Evolutionary conservation across 495 filamentous ascomycete genomes (phyloP).

Genomic region (Articulospora tetracladia): DNA sequence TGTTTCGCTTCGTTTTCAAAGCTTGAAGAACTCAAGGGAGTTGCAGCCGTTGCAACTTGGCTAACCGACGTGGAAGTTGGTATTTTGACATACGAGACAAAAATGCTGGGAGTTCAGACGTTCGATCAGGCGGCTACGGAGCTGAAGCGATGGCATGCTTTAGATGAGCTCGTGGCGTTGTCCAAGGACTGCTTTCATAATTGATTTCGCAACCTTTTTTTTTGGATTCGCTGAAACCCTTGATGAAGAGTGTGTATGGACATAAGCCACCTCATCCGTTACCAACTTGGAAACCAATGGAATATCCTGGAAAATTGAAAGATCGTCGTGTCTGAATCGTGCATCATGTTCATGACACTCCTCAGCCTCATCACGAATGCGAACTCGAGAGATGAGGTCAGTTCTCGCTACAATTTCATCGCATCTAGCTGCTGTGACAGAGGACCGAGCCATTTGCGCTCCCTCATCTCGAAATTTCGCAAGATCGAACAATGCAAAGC

Average conservation of each 20-base stretch:
- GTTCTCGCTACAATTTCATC: not conserved
- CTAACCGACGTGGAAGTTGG: too few species aligned
- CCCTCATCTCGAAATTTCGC: not conserved
- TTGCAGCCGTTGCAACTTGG: too few species aligned
- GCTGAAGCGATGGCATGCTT: too few species aligned
- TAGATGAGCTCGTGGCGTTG: not conserved
- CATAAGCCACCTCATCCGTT: not conserved
- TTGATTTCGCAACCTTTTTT: not conserved
- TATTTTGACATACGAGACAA: too few species aligned
- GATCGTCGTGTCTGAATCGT: not conserved
- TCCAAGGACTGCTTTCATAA: not conserved
- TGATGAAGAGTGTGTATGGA: not conserved
- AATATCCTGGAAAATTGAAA: not conserved
- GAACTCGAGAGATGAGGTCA: not conserved
- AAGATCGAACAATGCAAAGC: not conserved
- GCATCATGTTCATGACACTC: not conserved
- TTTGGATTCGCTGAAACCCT: not conserved
- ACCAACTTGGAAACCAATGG: not conserved
- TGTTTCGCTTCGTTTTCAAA: too few species aligned
- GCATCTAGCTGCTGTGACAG: not conserved
- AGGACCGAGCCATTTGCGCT: not conserved
- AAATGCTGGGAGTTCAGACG: too few species aligned
- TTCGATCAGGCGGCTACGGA: too few species aligned
- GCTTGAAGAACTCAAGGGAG: too few species aligned
- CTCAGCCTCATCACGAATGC: not conserved